Conservation (phyloP, 805 yeast genomes). For the Candida hispaniensis region DNA sequence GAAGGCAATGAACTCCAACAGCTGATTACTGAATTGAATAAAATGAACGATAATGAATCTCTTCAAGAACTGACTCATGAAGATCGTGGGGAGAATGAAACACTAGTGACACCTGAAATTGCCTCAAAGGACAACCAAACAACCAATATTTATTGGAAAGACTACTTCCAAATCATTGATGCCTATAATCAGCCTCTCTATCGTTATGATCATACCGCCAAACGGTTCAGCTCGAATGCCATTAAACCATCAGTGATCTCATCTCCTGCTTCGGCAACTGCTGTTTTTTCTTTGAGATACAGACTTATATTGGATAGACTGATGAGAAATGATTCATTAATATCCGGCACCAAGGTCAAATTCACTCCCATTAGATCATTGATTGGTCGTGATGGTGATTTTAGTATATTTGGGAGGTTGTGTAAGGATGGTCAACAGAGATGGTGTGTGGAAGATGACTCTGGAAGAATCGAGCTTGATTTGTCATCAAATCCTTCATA, state of each 20-base stretch:
- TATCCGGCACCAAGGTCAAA: slow-evolving; percentile 20
- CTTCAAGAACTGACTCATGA: slow-evolving; percentile 2
- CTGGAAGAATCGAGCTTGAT: slow-evolving; percentile 63
- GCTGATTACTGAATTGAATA: slow-evolving; percentile 33
- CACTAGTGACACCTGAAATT: neutral
- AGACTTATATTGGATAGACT: slow-evolving; percentile 58
- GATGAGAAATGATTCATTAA: slow-evolving; percentile 63
- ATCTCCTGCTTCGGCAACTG: slow-evolving; percentile 20
- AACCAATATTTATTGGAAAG: slow-evolving; percentile 48
- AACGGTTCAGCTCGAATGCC: slow-evolving; percentile 41
- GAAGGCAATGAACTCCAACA: slow-evolving; percentile 61
- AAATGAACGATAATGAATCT: slow-evolving; percentile 3
- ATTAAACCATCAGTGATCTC: slow-evolving; percentile 20
- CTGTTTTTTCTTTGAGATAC: slow-evolving; percentile 39
- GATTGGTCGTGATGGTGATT: slow-evolving; percentile 74
- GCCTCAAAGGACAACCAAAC: neutral
- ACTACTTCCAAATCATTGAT: slow-evolving; percentile 56
- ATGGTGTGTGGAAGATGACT: slow-evolving; percentile 71
- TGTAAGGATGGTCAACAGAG: slow-evolving; percentile 51
- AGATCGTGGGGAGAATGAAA: slow-evolving; percentile 1
- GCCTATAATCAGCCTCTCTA: slow-evolving; percentile 56
- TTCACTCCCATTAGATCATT: slow-evolving; percentile 73
- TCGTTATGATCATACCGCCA: slow-evolving; percentile 48
- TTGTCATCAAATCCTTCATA: slow-evolving; percentile 44
- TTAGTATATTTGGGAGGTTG: slow-evolving; percentile 69